Percentiles rank a stretch among this genome's conserved stretches.
phyloP scores from a whole-genome alignment of 1,284 basidiomycete genomes.

The Mycena citricolor region DNA sequence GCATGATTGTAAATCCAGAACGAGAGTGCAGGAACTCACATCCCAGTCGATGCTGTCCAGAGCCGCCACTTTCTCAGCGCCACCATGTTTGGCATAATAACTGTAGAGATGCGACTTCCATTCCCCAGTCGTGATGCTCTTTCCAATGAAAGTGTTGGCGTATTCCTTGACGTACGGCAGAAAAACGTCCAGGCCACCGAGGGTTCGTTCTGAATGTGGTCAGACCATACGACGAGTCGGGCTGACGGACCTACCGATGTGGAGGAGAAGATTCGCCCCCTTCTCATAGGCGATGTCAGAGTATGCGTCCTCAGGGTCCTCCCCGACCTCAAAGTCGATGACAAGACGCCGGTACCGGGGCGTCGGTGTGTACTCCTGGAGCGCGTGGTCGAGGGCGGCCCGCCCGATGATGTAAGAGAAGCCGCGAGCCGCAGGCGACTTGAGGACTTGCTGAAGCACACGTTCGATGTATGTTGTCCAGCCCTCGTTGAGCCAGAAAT shows the following conservation, averaged over 20 bases:
- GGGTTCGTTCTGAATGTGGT: constrained; percentile 58
- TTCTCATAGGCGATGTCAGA: constrained; percentile 52
- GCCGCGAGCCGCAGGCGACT: constrained; percentile 79
- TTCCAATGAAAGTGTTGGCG: constrained; percentile 76
- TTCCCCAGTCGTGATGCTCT: constrained; percentile 84
- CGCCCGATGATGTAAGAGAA: constrained; percentile 80
- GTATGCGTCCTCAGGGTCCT: constrained; percentile 86
- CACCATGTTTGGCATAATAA: constrained; percentile 71
- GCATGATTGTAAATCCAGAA: constrained; percentile 3
- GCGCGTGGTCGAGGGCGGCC: constrained; percentile 72
- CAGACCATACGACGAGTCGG: neutral
- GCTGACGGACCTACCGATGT: constrained; percentile 48
- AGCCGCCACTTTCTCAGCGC: constrained; percentile 62
- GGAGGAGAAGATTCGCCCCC: constrained; percentile 50
- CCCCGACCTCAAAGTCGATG: constrained; percentile 80
- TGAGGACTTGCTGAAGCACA: constrained; percentile 71
- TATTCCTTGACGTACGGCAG: constrained; percentile 82
- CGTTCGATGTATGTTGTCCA: constrained; percentile 96
- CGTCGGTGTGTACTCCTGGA: constrained; percentile 57
- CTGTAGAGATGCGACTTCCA: constrained; percentile 86
- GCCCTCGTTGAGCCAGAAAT: constrained; percentile 93
- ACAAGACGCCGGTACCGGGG: constrained; percentile 82
- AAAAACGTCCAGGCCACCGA: constrained; percentile 88
- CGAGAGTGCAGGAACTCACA: constrained; percentile 39
- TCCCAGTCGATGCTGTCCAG: constrained; percentile 81